phyloP scores from a whole-genome alignment of 805 yeast genomes.

The Priceomyces medius region DNA sequence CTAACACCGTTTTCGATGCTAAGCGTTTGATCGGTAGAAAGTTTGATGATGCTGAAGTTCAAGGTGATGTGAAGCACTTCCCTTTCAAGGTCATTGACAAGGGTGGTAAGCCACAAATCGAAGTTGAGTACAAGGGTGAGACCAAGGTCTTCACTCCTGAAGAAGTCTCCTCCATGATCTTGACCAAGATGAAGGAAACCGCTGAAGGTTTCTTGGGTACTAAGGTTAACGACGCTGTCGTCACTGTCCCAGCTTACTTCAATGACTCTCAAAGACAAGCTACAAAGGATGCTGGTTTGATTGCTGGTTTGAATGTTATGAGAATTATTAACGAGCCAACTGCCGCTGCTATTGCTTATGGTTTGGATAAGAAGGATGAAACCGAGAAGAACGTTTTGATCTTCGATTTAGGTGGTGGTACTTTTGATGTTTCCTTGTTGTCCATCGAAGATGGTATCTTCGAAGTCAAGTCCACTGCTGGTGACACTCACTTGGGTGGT shows the following conservation, averaged over 20 bases:
- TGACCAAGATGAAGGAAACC: slow-evolving; percentile 88
- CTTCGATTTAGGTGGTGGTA: slow-evolving; percentile 97
- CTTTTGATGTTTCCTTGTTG: slow-evolving; percentile 87
- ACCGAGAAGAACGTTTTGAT: slow-evolving; percentile 84
- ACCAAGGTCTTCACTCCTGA: slow-evolving; percentile 86
- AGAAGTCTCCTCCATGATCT: slow-evolving; percentile 91
- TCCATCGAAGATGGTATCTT: slow-evolving; percentile 90
- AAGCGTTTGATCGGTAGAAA: slow-evolving; percentile 89
- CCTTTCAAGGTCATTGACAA: slow-evolving; percentile 80
- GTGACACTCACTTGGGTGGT: slow-evolving; percentile 98
- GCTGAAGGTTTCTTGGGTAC: slow-evolving; percentile 89
- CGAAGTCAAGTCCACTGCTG: slow-evolving; percentile 90
- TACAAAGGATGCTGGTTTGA: slow-evolving; percentile 44
- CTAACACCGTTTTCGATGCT: slow-evolving; percentile 92
- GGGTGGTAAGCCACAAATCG: slow-evolving; percentile 82
- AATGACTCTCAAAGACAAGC: slow-evolving; percentile 47
- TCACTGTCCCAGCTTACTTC: slow-evolving; percentile 45
- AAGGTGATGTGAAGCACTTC: slow-evolving; percentile 78
- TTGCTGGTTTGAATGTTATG: slow-evolving; percentile 47
- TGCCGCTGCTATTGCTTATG: slow-evolving; percentile 47
- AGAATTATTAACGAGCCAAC: slow-evolving; percentile 47
- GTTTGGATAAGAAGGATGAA: slow-evolving; percentile 55
- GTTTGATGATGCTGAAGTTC: slow-evolving; percentile 76
- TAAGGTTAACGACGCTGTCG: slow-evolving; percentile 59
- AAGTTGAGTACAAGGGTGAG: slow-evolving; percentile 89